phyloP scores from a whole-genome alignment of 257 asterid genomes.

The Avicennia marina region DNA sequence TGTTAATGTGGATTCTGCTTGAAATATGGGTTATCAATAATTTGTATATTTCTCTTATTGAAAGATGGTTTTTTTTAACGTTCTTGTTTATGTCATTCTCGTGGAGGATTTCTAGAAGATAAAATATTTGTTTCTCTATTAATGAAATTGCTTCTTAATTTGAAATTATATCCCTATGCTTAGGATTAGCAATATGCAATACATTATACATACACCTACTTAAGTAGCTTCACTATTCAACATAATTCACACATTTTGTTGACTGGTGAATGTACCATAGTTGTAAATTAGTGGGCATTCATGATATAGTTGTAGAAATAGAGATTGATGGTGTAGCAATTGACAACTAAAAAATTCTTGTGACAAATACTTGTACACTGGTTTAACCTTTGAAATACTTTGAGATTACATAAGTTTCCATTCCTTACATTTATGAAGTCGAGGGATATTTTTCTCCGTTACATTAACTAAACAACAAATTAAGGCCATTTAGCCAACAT shows the following conservation, averaged over 20 bases:
- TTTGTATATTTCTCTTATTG: no score
- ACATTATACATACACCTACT: slow-evolving; percentile 87
- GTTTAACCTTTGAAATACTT: background rate
- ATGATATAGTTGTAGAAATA: background rate
- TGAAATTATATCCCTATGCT: no score
- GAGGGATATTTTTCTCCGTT: background rate
- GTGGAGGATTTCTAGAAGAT: no score
- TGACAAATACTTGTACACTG: background rate
- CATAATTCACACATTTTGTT: slow-evolving; percentile 94
- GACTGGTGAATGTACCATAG: slow-evolving; percentile 78
- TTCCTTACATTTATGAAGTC: background rate
- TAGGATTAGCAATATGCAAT: slow-evolving; percentile 79
- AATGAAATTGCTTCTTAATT: no score
- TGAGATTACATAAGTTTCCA: background rate
- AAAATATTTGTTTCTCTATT: no score
- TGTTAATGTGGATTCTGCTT: no score
- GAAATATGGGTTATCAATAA: no score
- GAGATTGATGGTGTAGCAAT: background rate
- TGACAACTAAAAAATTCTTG: background rate
- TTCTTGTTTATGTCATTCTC: no score
- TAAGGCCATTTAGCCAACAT: background rate
- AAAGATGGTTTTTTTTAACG: no score
- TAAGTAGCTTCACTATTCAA: slow-evolving; percentile 77
- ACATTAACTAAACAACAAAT: background rate
- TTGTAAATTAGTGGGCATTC: background rate